These are phyloP conservation scores for Penicillium egyptiacum DNA, from an alignment of 495 filamentous ascomycete genomes.

Conservation along the genomic window DNA sequence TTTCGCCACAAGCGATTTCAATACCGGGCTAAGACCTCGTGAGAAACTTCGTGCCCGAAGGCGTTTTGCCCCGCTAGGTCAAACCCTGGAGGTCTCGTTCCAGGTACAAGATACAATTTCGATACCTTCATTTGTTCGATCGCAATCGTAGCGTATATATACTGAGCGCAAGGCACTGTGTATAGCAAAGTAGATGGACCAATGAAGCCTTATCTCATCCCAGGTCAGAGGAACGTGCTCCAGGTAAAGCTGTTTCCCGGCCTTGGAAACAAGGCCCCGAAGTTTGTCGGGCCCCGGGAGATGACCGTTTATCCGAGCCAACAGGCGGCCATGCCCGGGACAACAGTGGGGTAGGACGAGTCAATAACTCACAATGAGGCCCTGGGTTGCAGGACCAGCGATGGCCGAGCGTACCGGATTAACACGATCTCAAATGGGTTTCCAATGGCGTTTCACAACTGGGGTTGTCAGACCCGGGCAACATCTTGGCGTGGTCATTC, in stretches of 20 bases:
- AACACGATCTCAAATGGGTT: neutral
- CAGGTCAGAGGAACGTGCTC: neutral
- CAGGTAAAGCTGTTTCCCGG: neutral
- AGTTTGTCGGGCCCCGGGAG: neutral
- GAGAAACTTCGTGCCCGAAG: neutral
- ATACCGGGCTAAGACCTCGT: neutral
- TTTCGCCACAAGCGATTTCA: neutral
- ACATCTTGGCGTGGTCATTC: neutral
- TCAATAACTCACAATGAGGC: constrained; percentile 3
- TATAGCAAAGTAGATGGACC: neutral
- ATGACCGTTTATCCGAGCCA: constrained; percentile 5
- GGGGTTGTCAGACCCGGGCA: neutral
- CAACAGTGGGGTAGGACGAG: neutral
- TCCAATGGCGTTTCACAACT: neutral
- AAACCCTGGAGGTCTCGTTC: neutral
- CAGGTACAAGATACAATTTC: neutral
- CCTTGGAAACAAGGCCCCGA: neutral
- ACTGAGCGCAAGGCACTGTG: neutral
- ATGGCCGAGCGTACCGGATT: neutral
- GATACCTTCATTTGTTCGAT: neutral
- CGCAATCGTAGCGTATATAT: neutral
- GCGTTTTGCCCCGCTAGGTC: constrained; percentile 1
- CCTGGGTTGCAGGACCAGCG: too few species aligned
- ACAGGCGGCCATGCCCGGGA: neutral
- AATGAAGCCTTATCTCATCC: neutral